Base-by-base conservation (phyloP, 768 basidiomycete species). In the Lactarius vividus region DNA sequence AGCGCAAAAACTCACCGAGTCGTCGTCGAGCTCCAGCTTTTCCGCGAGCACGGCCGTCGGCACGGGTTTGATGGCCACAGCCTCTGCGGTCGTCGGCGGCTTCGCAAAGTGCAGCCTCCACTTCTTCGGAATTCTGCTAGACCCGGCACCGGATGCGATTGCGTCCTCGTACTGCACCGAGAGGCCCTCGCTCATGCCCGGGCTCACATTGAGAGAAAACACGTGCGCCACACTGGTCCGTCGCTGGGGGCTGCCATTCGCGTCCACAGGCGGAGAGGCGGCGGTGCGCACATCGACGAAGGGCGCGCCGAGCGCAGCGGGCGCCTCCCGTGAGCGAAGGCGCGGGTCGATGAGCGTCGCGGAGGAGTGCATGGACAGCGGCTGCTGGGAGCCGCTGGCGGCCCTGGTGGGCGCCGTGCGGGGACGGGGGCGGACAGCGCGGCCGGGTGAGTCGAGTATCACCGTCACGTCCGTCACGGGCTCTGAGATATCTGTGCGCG, bases 31-130 rank as follows among this genome's bases (percentile, higher is more conserved):
- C 2, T 64, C 64, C 61, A 84, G 64, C n/a, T 66, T 67, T 18
- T 71, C 69, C 20, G 64, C 70, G 9, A 81, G 65, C 9, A 68
- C 40, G 1, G 66, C 52, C 67, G 73, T 77, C 26, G 74, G 61
- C 15, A 79, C 72, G 0, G 78, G 79, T 15, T 75, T 78, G 71
- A n/a, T 16, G 16, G 40, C 23, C 11, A 37, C 62, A 4, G 77
- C 62, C 40, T 72, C 70, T 13, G 75, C 75, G 28, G 75, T 75
- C 59, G 66, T 71, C 3, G 83, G 83, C 39, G 78, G 74, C 37
- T 75, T 78, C 16, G 62, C 72, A 53, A 74, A 82, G 57, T 84
- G 77, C 56, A 86, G 75, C 9, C 71, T 72, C 81, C 81, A 82
- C 20, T 74, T 72, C 15, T 73, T 70, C 8, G 29, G 70, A 60